These are phyloP conservation scores for Moniliophthora roreri DNA, from an alignment of 1,284 basidiomycete genomes.

Conservation along the genomic window DNA sequence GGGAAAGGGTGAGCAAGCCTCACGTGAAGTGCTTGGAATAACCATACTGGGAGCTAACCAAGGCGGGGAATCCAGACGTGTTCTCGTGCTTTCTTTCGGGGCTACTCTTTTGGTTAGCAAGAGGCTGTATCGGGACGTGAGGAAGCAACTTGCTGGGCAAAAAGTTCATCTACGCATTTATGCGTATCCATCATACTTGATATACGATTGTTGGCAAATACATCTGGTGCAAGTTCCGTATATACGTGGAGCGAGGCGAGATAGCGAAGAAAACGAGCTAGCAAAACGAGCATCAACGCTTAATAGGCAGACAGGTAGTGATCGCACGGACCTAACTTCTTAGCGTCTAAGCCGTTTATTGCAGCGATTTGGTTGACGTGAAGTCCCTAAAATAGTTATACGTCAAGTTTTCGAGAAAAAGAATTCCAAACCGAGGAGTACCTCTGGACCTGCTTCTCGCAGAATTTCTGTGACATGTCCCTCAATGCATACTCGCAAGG, in stretches of 20 bases:
- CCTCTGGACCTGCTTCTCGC: conserved; percentile 1
- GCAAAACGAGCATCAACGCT: neutral
- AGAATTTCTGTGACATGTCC: conserved; percentile 2
- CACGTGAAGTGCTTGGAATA: neutral
- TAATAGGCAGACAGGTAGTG: neutral
- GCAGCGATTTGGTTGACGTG: neutral
- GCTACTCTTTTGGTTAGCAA: neutral
- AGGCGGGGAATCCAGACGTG: neutral
- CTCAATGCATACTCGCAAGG: conserved; percentile 3
- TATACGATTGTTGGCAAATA: conserved; percentile 22
- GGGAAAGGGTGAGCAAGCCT: neutral
- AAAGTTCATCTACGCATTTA: conserved; percentile 11
- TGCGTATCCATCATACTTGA: conserved; percentile 17
- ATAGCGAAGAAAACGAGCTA: conserved; percentile 4
- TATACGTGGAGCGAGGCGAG: neutral
- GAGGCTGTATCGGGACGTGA: neutral
- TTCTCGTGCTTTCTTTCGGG: conserved; percentile 3
- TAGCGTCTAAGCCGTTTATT: neutral
- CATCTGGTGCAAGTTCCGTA: conserved; percentile 15
- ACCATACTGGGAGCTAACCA: neutral
- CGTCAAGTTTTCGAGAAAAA: neutral
- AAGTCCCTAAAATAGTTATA: neutral
- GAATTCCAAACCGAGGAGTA: neutral
- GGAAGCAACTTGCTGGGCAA: conserved; percentile 5
- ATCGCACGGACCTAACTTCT: neutral